Base-by-base conservation (phyloP, 2,329 filamentous ascomycete species). In the Pseudogymnoascus pannorum region DNA sequence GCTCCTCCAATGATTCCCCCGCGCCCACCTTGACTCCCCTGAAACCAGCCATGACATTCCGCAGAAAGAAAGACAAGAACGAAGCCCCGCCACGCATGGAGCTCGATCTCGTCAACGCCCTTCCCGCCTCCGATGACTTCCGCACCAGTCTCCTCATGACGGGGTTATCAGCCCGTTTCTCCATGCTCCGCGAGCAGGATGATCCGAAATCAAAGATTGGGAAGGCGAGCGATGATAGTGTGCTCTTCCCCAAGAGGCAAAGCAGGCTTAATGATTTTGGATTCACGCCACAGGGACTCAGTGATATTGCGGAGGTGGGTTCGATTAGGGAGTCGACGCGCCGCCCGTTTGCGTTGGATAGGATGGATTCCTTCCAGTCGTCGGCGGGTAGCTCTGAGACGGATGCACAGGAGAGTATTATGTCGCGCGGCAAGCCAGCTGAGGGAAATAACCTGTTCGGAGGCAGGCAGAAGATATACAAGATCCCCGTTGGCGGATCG, bases 101-200 rank as follows among this genome's bases (percentile, higher is more conserved):
- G 64, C 75, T 97, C 54, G 88, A 97, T 69, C 78, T 97, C 11
- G 74, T 85, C 2, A 78, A 79, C 11, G 92, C 86, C 0, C 78
- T 99, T 2, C 94, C 94, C 1, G 81, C 92, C 0, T 87, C 79
- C 54, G 91, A 97, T 74, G 88, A 97, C 71, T 97, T 99, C 74
- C 86, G 94, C 62, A 99, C 94, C 3, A 97, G 94, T 78, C 78
- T 99, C 62, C 80, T 99, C 64, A 96, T 99, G 93, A 92, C 91
- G 0, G 93, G 92, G 42, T 81, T 99, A 4, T 97, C 93, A 0
- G 91, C 92, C 11, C 87, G 94, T 5, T 99, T 99, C 74, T 97
- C 93, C 68, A 97, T 97, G 93, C 78, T 97, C 31, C 82, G 91
- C 69, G 93, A 97, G 74, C 93, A 97, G 73, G 92, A 97, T 72